phyloP scores from a whole-genome alignment of 768 basidiomycete species.

The Termitomyces sp. region DNA sequence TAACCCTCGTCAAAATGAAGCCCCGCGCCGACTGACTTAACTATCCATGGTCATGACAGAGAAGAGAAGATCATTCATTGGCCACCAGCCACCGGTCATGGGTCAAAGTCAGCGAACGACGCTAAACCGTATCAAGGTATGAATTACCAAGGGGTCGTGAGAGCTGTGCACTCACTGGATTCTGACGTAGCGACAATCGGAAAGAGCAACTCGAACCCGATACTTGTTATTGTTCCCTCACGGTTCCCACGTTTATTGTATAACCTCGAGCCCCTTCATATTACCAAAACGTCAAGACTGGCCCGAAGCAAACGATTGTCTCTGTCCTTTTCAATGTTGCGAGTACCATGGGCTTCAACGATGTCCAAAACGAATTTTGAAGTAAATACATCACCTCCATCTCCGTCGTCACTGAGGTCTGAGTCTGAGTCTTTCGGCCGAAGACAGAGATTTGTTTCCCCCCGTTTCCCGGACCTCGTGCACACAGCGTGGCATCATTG shows the following conservation, averaged over 20 bases:
- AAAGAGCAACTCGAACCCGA: not conserved
- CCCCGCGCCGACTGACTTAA: not conserved
- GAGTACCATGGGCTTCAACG: not conserved
- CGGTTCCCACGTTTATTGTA: not conserved
- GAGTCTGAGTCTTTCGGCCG: no score
- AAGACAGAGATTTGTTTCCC: not conserved
- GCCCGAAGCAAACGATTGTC: not conserved
- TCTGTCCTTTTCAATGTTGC: not conserved
- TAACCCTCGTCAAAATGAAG: not conserved
- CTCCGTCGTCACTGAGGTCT: no score
- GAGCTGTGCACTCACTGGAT: not conserved
- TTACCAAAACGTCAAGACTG: not conserved
- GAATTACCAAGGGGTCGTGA: not conserved
- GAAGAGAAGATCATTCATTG: no score
- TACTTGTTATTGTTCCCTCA: not conserved
- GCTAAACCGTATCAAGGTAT: not conserved
- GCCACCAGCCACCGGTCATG: not conserved
- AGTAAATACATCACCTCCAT: no score
- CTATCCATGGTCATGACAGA: not conserved
- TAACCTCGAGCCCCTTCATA: not conserved
- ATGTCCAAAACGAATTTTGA: no score
- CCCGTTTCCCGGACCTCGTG: not conserved
- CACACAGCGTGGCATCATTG: not conserved
- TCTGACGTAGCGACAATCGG: not conserved
- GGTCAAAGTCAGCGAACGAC: not conserved